Percentiles rank a stretch among this genome's conserved stretches.
Evolutionary conservation across 306 rosid species (phyloP).

Genomic region (Trifolium subterraneum): DNA sequence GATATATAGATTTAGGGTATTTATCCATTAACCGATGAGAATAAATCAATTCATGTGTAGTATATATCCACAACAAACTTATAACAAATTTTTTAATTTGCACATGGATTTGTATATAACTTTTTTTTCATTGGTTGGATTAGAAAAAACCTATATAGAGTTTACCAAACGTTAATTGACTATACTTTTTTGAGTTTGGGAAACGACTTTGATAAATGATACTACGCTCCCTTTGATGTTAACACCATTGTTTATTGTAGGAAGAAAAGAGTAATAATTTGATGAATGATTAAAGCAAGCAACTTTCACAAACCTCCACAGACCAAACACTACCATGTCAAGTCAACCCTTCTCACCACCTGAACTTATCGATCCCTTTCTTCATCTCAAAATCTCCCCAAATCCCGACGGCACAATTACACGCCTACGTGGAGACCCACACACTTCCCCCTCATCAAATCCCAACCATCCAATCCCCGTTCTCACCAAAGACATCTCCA

Average conservation of each 20-base stretch:
- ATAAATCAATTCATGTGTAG: no score
- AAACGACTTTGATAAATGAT: not conserved
- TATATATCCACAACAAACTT: no score
- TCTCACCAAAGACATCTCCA: slow-evolving; percentile 51
- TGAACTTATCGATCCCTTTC: slow-evolving; percentile 40
- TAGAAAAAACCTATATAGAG: no score
- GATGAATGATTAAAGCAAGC: not conserved
- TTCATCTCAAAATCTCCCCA: slow-evolving; percentile 35
- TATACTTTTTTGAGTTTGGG: no score
- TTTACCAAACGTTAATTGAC: no score
- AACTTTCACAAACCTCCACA: not conserved
- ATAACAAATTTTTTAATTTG: no score
- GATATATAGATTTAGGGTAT: no score
- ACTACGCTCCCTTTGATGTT: not conserved
- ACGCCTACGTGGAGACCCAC: slow-evolving; percentile 37
- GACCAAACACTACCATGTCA: slow-evolving; percentile 13
- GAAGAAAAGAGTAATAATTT: not conserved
- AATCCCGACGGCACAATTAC: slow-evolving; percentile 50
- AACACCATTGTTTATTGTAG: not conserved
- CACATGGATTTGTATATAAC: no score
- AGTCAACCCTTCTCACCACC: not conserved
- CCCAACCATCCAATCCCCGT: slow-evolving; percentile 34
- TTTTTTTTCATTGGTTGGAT: no score
- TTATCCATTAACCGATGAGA: no score
- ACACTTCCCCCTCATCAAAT: slow-evolving; percentile 36